Conservation (phyloP, 208 protist species). For the Leishmania turanica region DNA sequence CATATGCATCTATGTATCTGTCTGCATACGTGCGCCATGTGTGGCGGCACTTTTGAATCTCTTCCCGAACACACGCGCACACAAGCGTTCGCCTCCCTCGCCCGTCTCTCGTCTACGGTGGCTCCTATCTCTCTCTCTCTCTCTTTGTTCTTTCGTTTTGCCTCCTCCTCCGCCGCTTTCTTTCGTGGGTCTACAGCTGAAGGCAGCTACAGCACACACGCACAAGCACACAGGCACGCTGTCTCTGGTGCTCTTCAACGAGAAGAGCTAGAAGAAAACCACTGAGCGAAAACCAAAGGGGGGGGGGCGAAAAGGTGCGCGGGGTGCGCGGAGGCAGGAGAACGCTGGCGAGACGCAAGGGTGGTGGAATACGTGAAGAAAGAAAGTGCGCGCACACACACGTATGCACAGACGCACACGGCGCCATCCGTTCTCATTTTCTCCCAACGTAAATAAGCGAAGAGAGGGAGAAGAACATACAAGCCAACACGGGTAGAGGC, state of each 20-base stretch:
- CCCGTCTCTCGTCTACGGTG: not conserved
- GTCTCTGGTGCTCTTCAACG: not conserved
- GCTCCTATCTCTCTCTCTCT: not conserved
- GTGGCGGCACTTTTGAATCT: not conserved
- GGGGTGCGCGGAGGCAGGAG: not conserved
- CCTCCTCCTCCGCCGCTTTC: not conserved
- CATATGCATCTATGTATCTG: not conserved
- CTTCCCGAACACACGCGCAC: not conserved
- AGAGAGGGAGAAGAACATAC: not conserved
- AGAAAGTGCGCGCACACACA: not conserved
- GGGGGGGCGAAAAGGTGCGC: not conserved
- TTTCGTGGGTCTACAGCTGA: not conserved
- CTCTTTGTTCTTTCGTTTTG: not conserved
- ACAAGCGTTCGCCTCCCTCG: not conserved
- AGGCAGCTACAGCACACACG: not conserved
- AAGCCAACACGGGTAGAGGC: not conserved
- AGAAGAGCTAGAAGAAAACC: not conserved
- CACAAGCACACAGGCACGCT: not conserved
- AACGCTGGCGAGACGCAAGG: not conserved
- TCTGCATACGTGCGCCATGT: not conserved
- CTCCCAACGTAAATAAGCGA: not conserved
- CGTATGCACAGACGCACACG: not conserved
- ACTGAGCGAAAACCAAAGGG: not conserved
- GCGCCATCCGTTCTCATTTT: not conserved
- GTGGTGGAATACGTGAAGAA: not conserved